These are phyloP conservation scores for Arbutus unedo DNA, from an alignment of 148 eudicot genomes.

Conservation along the genomic window DNA sequence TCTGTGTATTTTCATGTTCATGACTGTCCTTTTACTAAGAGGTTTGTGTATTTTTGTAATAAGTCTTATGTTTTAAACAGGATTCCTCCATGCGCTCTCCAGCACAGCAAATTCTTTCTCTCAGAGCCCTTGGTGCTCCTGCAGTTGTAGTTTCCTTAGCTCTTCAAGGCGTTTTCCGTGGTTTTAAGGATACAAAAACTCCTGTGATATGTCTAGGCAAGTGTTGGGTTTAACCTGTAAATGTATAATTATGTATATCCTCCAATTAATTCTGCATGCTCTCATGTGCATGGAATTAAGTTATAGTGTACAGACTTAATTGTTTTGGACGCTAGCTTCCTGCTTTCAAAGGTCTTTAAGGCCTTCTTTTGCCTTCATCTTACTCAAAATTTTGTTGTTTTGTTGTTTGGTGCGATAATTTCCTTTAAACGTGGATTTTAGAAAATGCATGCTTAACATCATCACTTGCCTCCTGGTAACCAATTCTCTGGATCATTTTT, in stretches of 20 bases:
- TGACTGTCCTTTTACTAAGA: background rate
- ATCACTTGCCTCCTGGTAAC: background rate
- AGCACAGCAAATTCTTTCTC: conserved; percentile 66
- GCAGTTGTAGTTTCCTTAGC: conserved; percentile 91
- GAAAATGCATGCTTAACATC: conserved; percentile 7
- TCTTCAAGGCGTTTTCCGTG: conserved; percentile 94
- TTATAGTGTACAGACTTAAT: background rate
- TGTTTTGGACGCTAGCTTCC: background rate
- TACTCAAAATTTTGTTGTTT: background rate
- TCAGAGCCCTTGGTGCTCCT: conserved; percentile 96
- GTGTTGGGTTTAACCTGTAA: conserved; percentile 21
- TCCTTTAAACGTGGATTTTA: background rate
- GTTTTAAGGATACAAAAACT: conserved; percentile 97
- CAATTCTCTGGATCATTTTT: background rate
- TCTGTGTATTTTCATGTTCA: background rate
- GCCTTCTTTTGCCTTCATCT: background rate
- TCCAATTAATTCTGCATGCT: background rate
- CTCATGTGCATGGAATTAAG: background rate
- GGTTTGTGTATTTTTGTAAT: background rate
- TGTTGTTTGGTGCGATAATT: background rate
- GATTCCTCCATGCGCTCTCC: conserved; percentile 74
- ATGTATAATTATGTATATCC: background rate
- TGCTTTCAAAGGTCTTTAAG: background rate
- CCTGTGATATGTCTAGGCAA: conserved; percentile 86
- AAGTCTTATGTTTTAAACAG: conserved; percentile 30